Evolutionary conservation across 2,329 filamentous ascomycete species (phyloP), one percentile per base, ranked within the genome.

Genomic region (Trichoderma atrobrunneum): DNA sequence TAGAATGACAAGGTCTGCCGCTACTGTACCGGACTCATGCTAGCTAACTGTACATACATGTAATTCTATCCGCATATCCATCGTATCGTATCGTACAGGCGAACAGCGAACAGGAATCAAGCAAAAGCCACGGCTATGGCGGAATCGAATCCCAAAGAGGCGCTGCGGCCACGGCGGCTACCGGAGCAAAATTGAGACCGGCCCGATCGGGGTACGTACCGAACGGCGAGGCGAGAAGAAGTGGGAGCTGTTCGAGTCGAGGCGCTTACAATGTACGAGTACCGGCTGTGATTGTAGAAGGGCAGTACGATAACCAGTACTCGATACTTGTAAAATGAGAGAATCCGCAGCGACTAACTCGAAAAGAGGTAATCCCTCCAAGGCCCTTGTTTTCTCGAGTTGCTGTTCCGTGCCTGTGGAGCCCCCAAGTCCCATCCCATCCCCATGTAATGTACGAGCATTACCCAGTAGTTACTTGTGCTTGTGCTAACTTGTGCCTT

Each of bases 131-230:
- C 66, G 57, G 66, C 66, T 70, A 70, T 61, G 57, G 32, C 66
- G 66, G 66, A 62, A 70, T 62, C 7, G 66, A 36, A 70, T 62
- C 62, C 5, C 39, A 43, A 51, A n/a, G 26, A 57, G 36, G 60
- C 60, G 60, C 34, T 56, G 66, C 66, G 66, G 66, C 66, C 56
- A 69, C 43, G 56, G 66, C 66, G 66, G 66, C 66, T 70, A 62
- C 36, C 66, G 66, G 66, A 70, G 66, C 66, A 70, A 62, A 48
- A 36, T 70, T 70, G 57, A 16, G 66, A 70, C 66, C 66, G 66
- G 57, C 26, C 66, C 66, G 66, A 70, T 62, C 66, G 57, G 57
- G 56, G 66, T 69, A 69, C 66, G 66, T 69, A 69, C 66, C 56
- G 57, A 34, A 24, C 28, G 56, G 56, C 56, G 28, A 54, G 48